Base-by-base conservation (phyloP, 805 yeast species). In the Pichia pseudocactophila region DNA sequence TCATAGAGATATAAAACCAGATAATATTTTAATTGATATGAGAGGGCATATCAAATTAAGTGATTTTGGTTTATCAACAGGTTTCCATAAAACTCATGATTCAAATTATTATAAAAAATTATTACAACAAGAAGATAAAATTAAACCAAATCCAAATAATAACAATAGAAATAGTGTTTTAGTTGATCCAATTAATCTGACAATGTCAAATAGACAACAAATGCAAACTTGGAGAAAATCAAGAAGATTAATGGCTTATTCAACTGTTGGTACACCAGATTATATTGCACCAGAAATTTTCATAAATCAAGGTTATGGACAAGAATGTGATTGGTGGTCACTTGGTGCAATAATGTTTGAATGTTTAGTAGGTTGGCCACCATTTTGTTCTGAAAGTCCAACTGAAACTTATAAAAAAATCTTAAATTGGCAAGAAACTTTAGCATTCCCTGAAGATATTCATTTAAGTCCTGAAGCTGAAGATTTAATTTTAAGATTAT, bases 301-400 rank as follows among this genome's bases (percentile, higher is more conserved):
- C 55, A 70, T 86, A 37, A 87, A 87, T 54, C 92, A 88, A 65
- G 97, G 97, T 5, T 88, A 88, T 62, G 95, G 96, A 11, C 95
- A 87, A 64, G 96, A 88, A 58, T 88, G 97, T 65, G 97, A 88
- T 62, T 88, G 97, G 97, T 88, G 97, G 97, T 83, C 95, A 8
- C 65, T 88, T 36, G 97, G 97, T 26, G 95, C 96, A 1, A 88
- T 88, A 57, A 89, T 88, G 97, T 88, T 82, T 63, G 97, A 88
- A 70, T 88, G 97, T 66, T 67, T 88, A 48, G 84, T 88, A 46
- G 97, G 97, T 27, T 88, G 96, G 95, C 96, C 97, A 20, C 97
- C 97, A 37, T 88, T 88, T 62, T 88, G 96, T 65, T 80, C 92
- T 0, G 96, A 88, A 56, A 84, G 95, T 10, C 95, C 96, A 10